These are phyloP conservation scores for Pseudogymnoascus sp. DNA, from an alignment of 2,329 filamentous ascomycete species.

Conservation along the genomic window DNA sequence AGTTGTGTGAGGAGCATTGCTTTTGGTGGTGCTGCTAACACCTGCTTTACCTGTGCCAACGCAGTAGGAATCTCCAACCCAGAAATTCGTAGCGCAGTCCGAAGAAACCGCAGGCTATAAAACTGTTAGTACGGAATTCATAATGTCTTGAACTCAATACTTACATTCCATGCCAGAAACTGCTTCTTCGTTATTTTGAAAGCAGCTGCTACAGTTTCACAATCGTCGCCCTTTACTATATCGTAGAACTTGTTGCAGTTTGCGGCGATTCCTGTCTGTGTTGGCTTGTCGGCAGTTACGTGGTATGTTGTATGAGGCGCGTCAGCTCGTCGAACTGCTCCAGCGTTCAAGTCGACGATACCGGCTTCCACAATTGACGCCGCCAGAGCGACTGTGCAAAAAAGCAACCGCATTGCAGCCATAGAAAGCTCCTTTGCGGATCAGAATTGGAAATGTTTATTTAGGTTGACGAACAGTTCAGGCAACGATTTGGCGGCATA, in stretches of 20 bases:
- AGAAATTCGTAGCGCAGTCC: constrained; percentile 26
- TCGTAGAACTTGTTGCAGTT: constrained; percentile 14
- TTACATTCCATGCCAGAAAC: background rate
- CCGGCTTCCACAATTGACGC: background rate
- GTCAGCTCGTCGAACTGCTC: background rate
- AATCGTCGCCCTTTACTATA: constrained; percentile 19
- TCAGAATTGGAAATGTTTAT: background rate
- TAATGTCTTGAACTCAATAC: background rate
- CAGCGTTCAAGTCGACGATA: background rate
- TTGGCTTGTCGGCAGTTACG: constrained; percentile 13
- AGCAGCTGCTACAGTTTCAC: constrained; percentile 14
- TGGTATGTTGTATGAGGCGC: constrained; percentile 3
- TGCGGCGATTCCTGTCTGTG: constrained; percentile 17
- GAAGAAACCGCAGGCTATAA: background rate
- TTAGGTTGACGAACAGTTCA: background rate
- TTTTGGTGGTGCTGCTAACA: background rate
- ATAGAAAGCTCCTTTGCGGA: background rate
- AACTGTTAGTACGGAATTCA: background rate
- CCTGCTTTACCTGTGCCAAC: constrained; percentile 16
- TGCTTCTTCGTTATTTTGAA: constrained; percentile 5
- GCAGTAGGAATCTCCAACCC: constrained; percentile 24
- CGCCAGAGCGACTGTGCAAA: background rate
- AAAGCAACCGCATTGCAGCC: background rate
- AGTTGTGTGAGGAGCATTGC: constrained; percentile 6
- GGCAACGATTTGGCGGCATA: background rate